Evolutionary conservation across 768 basidiomycete species (phyloP).

Genomic region (Agrocybe pediades): DNA sequence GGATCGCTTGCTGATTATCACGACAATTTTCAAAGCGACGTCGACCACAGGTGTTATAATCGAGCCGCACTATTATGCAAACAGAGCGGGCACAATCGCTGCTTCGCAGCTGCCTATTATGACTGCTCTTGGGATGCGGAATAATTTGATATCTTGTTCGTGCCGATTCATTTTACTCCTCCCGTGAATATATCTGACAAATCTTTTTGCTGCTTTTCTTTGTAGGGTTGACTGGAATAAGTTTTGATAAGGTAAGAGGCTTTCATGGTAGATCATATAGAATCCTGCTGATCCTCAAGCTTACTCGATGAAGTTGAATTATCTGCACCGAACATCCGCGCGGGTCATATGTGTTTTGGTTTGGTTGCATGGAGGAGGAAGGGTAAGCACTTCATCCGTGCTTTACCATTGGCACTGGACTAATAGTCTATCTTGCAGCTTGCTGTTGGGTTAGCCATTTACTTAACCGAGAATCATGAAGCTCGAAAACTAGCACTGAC

Average conservation of each 20-base stretch:
- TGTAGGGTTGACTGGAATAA: constrained; percentile 53
- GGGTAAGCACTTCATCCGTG: constrained; percentile 29
- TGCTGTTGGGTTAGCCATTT: constrained; percentile 17
- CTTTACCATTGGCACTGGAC: neutral
- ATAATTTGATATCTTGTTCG: constrained; percentile 51
- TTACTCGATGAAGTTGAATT: constrained; percentile 37
- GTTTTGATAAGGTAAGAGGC: constrained; percentile 40
- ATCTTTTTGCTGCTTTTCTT: neutral
- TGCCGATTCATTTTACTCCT: constrained; percentile 6
- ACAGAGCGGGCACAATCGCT: constrained; percentile 45
- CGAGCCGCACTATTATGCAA: constrained; percentile 40
- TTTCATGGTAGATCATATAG: neutral
- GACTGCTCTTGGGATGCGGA: constrained; percentile 59
- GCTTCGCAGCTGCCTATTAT: constrained; percentile 55
- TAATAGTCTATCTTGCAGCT: constrained; percentile 7
- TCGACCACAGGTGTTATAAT: constrained; percentile 31
- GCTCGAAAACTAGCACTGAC: neutral
- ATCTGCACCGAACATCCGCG: constrained; percentile 49
- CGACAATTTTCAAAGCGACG: constrained; percentile 26
- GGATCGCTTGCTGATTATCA: neutral
- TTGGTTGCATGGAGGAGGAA: constrained; percentile 49
- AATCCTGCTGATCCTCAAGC: neutral
- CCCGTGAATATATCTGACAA: neutral
- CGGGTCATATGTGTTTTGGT: constrained; percentile 47
- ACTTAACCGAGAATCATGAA: neutral